phyloP scores from a whole-genome alignment of 306 rosid genomes.

The Cucumis hystrix region DNA sequence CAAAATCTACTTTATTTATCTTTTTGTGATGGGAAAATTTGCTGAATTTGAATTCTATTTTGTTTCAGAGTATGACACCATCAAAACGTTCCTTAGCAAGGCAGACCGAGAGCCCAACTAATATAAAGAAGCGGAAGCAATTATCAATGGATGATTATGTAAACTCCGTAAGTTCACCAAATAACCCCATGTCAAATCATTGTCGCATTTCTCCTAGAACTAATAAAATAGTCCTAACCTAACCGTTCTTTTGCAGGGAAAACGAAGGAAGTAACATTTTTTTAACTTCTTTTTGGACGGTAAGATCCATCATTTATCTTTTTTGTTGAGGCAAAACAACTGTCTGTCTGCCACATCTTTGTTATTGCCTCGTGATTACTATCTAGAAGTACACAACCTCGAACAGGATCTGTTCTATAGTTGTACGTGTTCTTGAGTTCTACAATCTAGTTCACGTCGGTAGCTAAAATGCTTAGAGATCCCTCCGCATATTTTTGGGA shows the following conservation, averaged over 20 bases:
- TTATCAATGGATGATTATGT: constrained; percentile 68
- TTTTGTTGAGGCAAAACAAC: background rate
- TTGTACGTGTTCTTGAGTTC: no score
- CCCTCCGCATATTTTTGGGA: background rate
- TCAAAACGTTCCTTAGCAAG: constrained; percentile 63
- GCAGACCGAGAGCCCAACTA: constrained; percentile 62
- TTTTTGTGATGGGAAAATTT: no score
- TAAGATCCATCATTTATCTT: background rate
- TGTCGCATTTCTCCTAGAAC: background rate
- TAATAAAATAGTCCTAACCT: constrained; percentile 7
- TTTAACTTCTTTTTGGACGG: background rate
- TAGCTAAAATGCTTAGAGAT: background rate
- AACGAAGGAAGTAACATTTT: constrained; percentile 49
- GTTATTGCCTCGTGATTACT: background rate
- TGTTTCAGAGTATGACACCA: constrained; percentile 69
- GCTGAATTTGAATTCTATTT: background rate
- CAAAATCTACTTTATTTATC: no score
- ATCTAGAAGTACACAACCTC: background rate
- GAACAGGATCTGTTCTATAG: no score
- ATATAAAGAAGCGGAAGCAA: constrained; percentile 75
- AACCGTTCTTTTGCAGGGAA: constrained; percentile 42
- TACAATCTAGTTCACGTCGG: background rate
- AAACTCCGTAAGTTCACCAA: constrained; percentile 33
- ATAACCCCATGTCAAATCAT: background rate
- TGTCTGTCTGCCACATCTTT: background rate